Base-by-base conservation (phyloP, 225 moss, liverwort and hornwort species). In the Bryoerythrophyllum caledonicum region DNA sequence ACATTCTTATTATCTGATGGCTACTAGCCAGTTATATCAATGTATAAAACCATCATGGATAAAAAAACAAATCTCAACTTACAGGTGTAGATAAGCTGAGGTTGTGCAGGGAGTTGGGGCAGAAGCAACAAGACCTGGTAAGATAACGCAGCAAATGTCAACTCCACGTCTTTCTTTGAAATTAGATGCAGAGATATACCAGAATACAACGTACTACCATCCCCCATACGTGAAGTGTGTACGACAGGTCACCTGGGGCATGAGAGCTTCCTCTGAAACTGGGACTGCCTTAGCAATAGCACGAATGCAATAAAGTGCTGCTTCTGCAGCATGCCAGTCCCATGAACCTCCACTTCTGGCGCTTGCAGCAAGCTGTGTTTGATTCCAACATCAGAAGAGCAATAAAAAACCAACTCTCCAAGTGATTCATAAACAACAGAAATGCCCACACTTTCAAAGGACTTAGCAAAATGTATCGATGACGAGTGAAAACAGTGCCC, bases 281-380 rank as follows among this genome's bases (percentile, higher is more conserved):
- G 94, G 91, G 67, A 99, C 89, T 64, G 93, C 87, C 71, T 99
- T 99, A 55, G 93, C 97, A 77, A 99, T 99, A 37, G 94, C 94
- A 65, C 94, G 93, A 75, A 99, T 89, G 81, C 97, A 99, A 26
- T 94, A 99, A 58, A 99, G 89, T 60, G 94, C 93, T 54, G 97
- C 94, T 78, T 99, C 97, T 46, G 86, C 91, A 41, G 87, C 73
- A 76, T 86, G 86, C 97, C 97, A 99, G 19, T 99, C 93, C 97
- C 94, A 99, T 53, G 80, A 73, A 65, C 86, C 89, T 80, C 87
- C 90, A 82, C 70, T 90, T 77, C 84, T 83, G 82, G 77, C 84
- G 75, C 74, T 87, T 78, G 87, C 82, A 48, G 88, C 92, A 78
- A 84, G 86, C 96, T 97, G 83, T 74, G 74, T 68, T 71, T 65